These are phyloP conservation scores for Hortiboletus campestris DNA, from an alignment of 768 basidiomycete genomes.

Conservation along the genomic window DNA sequence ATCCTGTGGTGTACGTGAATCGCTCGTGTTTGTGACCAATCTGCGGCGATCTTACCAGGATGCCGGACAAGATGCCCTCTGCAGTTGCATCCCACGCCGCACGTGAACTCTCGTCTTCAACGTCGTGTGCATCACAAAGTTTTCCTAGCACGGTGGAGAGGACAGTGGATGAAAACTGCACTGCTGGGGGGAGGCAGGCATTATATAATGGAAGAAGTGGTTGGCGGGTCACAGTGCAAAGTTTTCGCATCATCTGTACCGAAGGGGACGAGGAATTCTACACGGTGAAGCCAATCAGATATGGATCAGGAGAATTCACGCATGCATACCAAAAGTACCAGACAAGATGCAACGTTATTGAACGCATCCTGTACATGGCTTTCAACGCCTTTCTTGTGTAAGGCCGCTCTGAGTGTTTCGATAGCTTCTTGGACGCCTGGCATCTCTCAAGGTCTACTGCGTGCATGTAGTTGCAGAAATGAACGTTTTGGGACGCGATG, in stretches of 20 bases:
- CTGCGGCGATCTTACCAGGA: slow-evolving; percentile 38
- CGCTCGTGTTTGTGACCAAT: not conserved
- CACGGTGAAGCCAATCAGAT: not conserved
- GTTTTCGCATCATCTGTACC: slow-evolving; percentile 34
- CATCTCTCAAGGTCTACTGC: slow-evolving; percentile 2
- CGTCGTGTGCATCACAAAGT: slow-evolving; percentile 28
- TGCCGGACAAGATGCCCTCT: slow-evolving; percentile 49
- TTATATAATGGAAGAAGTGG: slow-evolving; percentile 46
- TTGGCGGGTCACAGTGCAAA: slow-evolving; percentile 41
- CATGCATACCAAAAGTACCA: slow-evolving; percentile 43
- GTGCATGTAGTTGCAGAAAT: not conserved
- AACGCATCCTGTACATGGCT: slow-evolving; percentile 35
- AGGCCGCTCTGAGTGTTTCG: slow-evolving; percentile 31
- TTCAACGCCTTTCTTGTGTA: slow-evolving; percentile 29
- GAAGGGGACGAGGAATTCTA: slow-evolving; percentile 43
- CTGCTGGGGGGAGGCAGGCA: slow-evolving; percentile 35
- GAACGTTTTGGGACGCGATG: not conserved
- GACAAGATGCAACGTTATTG: slow-evolving; percentile 40
- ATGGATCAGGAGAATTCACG: not conserved
- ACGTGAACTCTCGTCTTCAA: slow-evolving; percentile 20
- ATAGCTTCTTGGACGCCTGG: slow-evolving; percentile 31
- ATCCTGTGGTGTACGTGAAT: slow-evolving; percentile 23
- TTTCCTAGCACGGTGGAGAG: slow-evolving; percentile 41
- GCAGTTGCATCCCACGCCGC: slow-evolving; percentile 46
- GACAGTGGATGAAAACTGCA: slow-evolving; percentile 42